Conservation (phyloP, 1,284 basidiomycete species). For the Trametes sp. region DNA sequence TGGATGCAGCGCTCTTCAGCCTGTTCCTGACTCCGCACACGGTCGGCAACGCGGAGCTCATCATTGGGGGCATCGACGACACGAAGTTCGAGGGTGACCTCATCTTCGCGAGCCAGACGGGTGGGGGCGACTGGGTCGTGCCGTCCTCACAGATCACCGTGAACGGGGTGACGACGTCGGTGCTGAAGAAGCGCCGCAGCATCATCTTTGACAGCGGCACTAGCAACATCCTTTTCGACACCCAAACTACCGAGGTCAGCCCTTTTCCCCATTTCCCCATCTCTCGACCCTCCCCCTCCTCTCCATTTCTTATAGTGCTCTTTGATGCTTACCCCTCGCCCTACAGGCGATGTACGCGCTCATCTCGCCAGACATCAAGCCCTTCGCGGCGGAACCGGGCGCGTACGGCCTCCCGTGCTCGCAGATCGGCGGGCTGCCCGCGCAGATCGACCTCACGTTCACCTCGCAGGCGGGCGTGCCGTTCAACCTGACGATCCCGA, state of each 20-base stretch:
- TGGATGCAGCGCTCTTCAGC: constrained; percentile 55
- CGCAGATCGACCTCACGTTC: constrained; percentile 59
- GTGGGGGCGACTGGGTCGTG: constrained; percentile 54
- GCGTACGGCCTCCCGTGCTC: constrained; percentile 62
- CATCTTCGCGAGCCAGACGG: constrained; percentile 49
- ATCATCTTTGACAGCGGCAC: constrained; percentile 68
- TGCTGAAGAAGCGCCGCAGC: constrained; percentile 48
- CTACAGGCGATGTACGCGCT: constrained; percentile 61
- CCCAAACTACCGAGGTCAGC: constrained; percentile 53
- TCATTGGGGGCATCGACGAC: constrained; percentile 59
- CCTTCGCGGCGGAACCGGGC: constrained; percentile 57
- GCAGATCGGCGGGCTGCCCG: constrained; percentile 53
- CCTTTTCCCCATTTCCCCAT: neutral
- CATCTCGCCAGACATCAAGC: constrained; percentile 62
- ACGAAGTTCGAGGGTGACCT: constrained; percentile 58
- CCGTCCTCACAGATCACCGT: constrained; percentile 55
- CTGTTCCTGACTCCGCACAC: constrained; percentile 57
- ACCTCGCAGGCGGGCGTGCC: constrained; percentile 52
- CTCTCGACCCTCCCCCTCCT: neutral
- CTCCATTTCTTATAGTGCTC: neutral
- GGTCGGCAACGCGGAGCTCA: constrained; percentile 60
- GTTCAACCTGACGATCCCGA: constrained; percentile 64
- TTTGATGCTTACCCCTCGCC: neutral
- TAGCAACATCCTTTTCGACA: constrained; percentile 59
- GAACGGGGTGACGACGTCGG: constrained; percentile 57